Conservation (phyloP, 257 asterid genomes). For the Datura wrightii region DNA sequence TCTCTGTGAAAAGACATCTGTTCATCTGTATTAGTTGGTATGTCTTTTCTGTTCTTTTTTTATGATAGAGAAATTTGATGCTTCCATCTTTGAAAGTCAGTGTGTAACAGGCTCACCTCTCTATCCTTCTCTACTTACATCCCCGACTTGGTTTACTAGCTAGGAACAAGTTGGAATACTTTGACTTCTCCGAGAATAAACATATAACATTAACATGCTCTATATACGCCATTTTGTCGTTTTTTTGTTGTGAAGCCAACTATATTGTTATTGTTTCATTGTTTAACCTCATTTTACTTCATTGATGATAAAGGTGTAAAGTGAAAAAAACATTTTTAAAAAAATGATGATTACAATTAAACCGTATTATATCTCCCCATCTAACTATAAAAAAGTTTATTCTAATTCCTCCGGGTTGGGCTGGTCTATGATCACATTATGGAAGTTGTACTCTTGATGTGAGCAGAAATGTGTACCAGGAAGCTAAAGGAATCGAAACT, state of each 20-base stretch:
- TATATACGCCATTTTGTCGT: too few relatives aligned
- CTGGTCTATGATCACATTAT: background rate
- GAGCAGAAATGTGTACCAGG: background rate
- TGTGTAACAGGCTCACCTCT: background rate
- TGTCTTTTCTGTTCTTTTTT: background rate
- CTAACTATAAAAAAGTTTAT: background rate
- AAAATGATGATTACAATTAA: background rate
- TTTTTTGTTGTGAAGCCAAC: background rate
- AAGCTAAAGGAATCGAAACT: conserved; percentile 5
- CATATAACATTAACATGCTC: conserved; percentile 5
- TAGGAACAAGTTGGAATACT: background rate
- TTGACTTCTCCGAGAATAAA: background rate
- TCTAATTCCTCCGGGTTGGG: background rate
- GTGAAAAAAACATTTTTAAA: background rate
- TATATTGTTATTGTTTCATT: background rate
- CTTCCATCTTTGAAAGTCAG: background rate
- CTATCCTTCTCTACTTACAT: background rate
- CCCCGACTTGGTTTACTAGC: background rate
- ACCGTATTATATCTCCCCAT: background rate
- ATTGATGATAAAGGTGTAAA: background rate
- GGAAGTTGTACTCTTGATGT: background rate
- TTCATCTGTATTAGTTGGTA: background rate
- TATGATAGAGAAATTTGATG: background rate
- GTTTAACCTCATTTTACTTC: background rate
- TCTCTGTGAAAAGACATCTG: background rate